Evolutionary conservation across 2,329 filamentous ascomycete species (phyloP).

Genomic region (Allantophomopsis lycopodina): DNA sequence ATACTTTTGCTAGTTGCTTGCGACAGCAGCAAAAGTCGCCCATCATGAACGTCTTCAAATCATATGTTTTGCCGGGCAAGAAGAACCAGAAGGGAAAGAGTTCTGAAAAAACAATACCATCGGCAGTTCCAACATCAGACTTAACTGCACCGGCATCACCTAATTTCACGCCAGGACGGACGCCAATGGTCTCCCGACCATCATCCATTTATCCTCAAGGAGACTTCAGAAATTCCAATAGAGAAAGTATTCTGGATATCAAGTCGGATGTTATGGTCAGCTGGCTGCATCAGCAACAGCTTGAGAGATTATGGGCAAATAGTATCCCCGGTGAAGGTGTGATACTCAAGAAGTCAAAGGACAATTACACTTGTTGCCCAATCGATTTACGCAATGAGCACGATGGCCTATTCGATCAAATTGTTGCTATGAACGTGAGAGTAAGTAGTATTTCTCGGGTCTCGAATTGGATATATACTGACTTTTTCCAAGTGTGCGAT

Average conservation of each 20-base stretch:
- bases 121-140: too few species aligned
- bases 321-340: slow-evolving; percentile 36
- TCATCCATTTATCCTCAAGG: slow-evolving; percentile 22
- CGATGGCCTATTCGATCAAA: slow-evolving; percentile 33
- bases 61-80: slow-evolving; percentile 17
- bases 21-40: too few species aligned
- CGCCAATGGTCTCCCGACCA: slow-evolving; percentile 4
- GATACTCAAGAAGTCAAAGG: slow-evolving; percentile 34
- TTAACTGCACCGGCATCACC: slow-evolving; percentile 4
- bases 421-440: slow-evolving; percentile 35
- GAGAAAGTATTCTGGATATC: slow-evolving; percentile 33
- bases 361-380: slow-evolving; percentile 35
- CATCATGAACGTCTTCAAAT: slow-evolving; percentile 19
- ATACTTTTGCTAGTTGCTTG: too few species aligned
- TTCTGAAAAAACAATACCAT: slow-evolving; percentile 7
- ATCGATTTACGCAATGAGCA: slow-evolving; percentile 27
- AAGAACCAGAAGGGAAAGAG: slow-evolving; percentile 6
- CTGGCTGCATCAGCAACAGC: slow-evolving; percentile 47
- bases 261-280: slow-evolving; percentile 49
- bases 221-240: slow-evolving; percentile 25
- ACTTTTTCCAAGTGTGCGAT: slow-evolving; percentile 40
- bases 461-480: neutral
- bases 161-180: slow-evolving; percentile 4
- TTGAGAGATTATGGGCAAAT: slow-evolving; percentile 36
- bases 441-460: slow-evolving; percentile 21